Base-by-base conservation (phyloP, 371 early-diverging fungal genomes). In the Mortierella sp. region DNA sequence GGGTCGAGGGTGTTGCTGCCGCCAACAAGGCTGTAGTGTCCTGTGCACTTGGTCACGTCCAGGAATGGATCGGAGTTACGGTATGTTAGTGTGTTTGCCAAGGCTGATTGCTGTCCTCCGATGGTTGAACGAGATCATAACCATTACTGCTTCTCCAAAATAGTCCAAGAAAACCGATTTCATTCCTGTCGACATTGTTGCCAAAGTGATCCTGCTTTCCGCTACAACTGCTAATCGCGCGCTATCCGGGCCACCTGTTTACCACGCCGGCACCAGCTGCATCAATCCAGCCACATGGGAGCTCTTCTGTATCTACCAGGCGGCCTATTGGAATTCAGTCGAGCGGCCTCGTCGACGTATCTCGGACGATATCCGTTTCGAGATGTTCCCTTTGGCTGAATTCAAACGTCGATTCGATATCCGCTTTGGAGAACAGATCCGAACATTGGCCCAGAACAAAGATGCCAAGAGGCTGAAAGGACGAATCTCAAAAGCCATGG, bases 1-100 rank as follows among this genome's bases (percentile, higher is more conserved):
- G 89, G 89, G 88, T 88, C 14, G 89, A 89, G 60, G 86, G 87
- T n/a, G 83, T 83, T 8, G 84, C 84, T 28, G 87, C 86, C 17
- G 79, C 84, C 6, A 86, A 86, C 65, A 77, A 63, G 51, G 71
- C 73, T 5, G 67, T 77, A 6, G 37, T 72, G 19, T 77, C 73
- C 17, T 77, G 71, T 43, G 73, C 68, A 0, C 67, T 66, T 25
- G 67, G 66, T 13, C 78, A 68, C 28, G 78, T 69, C 22, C 67
- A 71, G 58, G 67, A 72, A 31, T 70, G 78, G 73, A 64, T 76
- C 52, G 68, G 80, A 8, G 28, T 27, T 27, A 19, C 21, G 10
- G 63, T 77, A 71, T 46, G 76, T 19, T 27, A 34, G 13, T 9
- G 1, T 14, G 4, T 34, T 10, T 34, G 34, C 34, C 7, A 10